Conservation (phyloP, 1,284 basidiomycete species). For the Pseudozyma tsukubaensis region DNA sequence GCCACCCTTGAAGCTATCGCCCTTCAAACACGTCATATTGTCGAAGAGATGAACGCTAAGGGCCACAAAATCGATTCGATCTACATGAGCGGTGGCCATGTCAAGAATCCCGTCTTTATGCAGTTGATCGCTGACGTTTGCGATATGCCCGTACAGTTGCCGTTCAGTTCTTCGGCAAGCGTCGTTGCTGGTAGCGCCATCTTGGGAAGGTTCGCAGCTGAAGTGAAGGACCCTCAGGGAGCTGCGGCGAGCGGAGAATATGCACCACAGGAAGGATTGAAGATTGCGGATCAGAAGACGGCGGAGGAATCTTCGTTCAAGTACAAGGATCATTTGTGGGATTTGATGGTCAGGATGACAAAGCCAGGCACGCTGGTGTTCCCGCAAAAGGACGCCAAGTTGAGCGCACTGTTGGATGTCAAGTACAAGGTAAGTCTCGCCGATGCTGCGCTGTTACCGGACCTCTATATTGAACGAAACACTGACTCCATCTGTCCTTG, state of each 20-base stretch:
- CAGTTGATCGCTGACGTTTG: constrained; percentile 85
- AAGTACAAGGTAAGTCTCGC: constrained; percentile 77
- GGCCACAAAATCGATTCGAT: constrained; percentile 87
- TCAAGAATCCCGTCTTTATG: constrained; percentile 65
- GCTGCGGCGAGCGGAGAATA: constrained; percentile 35
- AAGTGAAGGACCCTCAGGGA: constrained; percentile 69
- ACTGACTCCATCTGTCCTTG: neutral
- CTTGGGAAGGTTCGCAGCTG: constrained; percentile 87
- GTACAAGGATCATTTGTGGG: constrained; percentile 82
- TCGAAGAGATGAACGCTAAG: constrained; percentile 86
- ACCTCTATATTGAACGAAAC: neutral
- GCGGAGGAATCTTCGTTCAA: constrained; percentile 72
- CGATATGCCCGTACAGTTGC: constrained; percentile 84
- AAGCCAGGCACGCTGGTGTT: constrained; percentile 80
- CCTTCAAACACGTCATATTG: constrained; percentile 92
- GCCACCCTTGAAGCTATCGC: constrained; percentile 93
- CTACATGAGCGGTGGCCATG: constrained; percentile 79
- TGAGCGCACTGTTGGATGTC: constrained; percentile 81
- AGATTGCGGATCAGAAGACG: constrained; percentile 68
- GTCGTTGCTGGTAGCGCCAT: constrained; percentile 94
- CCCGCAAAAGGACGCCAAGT: constrained; percentile 74
- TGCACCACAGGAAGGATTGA: constrained; percentile 57
- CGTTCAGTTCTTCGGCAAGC: constrained; percentile 79
- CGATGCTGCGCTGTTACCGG: too few species aligned
- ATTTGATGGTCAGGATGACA: constrained; percentile 97